These are phyloP conservation scores for Picea mariana DNA, from an alignment of 83 land plant genomes.

Conservation along the genomic window DNA sequence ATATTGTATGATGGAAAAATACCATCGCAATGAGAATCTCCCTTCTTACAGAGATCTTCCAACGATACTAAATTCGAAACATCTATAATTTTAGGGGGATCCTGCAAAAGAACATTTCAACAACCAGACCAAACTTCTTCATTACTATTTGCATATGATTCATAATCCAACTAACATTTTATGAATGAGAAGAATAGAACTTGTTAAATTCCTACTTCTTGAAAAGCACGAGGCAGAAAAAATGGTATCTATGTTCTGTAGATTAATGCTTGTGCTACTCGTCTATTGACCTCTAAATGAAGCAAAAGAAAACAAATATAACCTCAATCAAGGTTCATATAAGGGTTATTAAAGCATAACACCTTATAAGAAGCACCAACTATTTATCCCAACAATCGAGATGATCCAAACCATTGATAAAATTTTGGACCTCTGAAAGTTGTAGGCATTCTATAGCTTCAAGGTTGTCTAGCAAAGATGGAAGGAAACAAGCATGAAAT, in stretches of 20 bases:
- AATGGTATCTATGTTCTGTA: background rate
- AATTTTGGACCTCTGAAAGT: too few relatives aligned
- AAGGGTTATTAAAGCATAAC: background rate
- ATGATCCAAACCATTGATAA: too few relatives aligned
- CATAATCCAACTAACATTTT: too few relatives aligned
- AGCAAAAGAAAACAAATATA: background rate
- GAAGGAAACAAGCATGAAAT: too few relatives aligned
- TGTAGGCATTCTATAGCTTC: too few relatives aligned
- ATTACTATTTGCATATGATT: too few relatives aligned
- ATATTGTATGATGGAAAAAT: background rate
- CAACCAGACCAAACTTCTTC: too few relatives aligned
- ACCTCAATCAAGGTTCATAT: too few relatives aligned
- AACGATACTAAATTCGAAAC: background rate
- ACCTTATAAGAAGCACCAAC: too few relatives aligned
- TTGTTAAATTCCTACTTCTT: background rate
- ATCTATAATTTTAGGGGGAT: background rate
- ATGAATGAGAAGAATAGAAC: background rate
- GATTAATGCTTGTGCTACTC: background rate
- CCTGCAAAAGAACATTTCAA: background rate
- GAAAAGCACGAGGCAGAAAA: background rate
- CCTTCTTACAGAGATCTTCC: constrained; percentile 1
- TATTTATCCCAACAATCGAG: too few relatives aligned
- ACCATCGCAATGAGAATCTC: background rate
- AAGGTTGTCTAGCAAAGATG: too few relatives aligned
- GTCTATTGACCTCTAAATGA: constrained; percentile 10